Percentiles rank a stretch among this genome's conserved stretches.
These are phyloP conservation scores for Suillus discolor DNA, from an alignment of 768 basidiomycete genomes.

Conservation along the genomic window DNA sequence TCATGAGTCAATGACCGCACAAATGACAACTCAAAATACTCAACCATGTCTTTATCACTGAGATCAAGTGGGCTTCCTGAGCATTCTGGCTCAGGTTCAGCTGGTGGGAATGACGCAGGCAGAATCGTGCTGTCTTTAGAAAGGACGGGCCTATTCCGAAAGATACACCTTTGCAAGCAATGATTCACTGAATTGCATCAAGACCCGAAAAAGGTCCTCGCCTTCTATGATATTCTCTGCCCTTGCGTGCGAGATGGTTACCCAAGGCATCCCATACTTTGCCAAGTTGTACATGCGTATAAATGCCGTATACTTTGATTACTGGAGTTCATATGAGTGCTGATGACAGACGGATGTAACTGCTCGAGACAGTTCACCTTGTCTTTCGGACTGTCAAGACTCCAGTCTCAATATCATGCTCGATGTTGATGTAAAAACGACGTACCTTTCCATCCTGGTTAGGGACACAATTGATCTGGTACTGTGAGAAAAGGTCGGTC, in stretches of 20 bases:
- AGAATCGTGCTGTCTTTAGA: conserved; percentile 45
- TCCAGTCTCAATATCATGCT: neutral
- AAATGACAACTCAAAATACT: neutral
- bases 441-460: conserved; percentile 38
- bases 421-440: neutral
- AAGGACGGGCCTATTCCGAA: conserved; percentile 37
- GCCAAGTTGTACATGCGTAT: conserved; percentile 48
- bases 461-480: conserved; percentile 50
- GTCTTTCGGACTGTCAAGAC: conserved; percentile 36
- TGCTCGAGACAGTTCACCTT: conserved; percentile 29
- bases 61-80: conserved; percentile 32
- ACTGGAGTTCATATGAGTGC: conserved; percentile 28
- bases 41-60: conserved; percentile 49
- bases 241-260: conserved; percentile 42
- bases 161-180: conserved; percentile 42
- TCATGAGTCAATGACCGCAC: neutral
- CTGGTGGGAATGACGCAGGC: conserved; percentile 54
- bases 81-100: conserved; percentile 25
- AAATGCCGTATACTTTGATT: conserved; percentile 52
- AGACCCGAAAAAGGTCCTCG: conserved; percentile 18
- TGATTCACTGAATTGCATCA: neutral
- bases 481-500: conserved; percentile 32
- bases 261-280: conserved; percentile 51
- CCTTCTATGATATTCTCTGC: conserved; percentile 59
- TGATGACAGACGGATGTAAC: neutral